Conservation (phyloP, 1,284 basidiomycete species). For the Ceratobasidium sp. region DNA sequence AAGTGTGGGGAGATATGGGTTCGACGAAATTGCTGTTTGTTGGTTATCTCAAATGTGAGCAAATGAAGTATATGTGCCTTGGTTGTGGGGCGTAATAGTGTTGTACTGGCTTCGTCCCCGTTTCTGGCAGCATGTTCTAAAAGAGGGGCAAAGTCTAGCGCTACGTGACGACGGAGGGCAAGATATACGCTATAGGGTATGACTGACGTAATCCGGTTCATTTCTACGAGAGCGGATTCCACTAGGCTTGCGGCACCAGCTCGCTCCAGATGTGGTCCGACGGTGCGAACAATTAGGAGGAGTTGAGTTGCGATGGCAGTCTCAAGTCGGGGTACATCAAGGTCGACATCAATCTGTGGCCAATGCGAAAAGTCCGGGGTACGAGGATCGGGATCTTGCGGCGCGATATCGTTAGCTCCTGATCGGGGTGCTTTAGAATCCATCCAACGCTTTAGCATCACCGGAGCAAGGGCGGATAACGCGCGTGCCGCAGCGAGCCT, state of each 20-base stretch:
- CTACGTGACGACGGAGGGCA: conserved; percentile 5
- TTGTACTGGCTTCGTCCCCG: not conserved
- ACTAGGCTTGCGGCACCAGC: conserved; percentile 15
- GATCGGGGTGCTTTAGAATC: conserved; percentile 4
- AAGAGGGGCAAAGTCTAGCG: conserved; percentile 3
- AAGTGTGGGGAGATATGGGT: not conserved
- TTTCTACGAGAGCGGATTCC: conserved; percentile 7
- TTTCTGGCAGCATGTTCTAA: not conserved
- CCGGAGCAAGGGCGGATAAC: conserved; percentile 19
- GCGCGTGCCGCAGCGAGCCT: conserved; percentile 27
- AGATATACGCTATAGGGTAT: conserved; percentile 25
- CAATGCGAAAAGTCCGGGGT: not conserved
- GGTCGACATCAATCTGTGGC: conserved; percentile 12
- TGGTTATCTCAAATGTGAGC: conserved; percentile 20
- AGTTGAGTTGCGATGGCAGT: conserved; percentile 14
- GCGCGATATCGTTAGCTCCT: not conserved
- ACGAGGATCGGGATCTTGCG: not conserved
- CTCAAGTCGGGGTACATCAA: conserved; percentile 14
- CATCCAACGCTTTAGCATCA: conserved; percentile 28
- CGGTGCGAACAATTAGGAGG: not conserved
- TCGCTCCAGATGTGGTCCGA: conserved; percentile 28
- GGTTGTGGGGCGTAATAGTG: conserved; percentile 4
- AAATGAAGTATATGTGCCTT: conserved; percentile 34
- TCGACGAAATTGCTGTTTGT: conserved; percentile 12
- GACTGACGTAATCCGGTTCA: conserved; percentile 9